These are phyloP conservation scores for Candida krabiensis DNA, from an alignment of 805 yeast species.

Conservation along the genomic window DNA sequence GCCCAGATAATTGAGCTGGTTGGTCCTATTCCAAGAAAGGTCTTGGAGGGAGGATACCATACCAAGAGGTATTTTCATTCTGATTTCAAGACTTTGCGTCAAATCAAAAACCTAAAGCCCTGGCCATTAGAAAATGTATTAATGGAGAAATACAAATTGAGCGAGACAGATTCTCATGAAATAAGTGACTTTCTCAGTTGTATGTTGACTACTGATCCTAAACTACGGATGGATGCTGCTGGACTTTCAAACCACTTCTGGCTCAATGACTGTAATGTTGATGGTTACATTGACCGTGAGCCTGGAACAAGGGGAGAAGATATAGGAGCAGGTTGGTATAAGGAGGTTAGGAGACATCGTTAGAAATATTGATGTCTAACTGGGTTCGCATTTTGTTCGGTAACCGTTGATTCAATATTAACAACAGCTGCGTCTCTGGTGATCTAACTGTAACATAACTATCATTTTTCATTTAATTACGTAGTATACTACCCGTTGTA, in stretches of 20 bases:
- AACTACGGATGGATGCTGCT: slow-evolving; percentile 89
- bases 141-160: slow-evolving; percentile 79
- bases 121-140: slow-evolving; percentile 87
- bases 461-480: too few relatives aligned
- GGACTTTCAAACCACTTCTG: slow-evolving; percentile 89
- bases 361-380: background rate
- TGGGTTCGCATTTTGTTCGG: background rate
- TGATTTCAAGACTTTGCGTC: slow-evolving; percentile 50
- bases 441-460: too few relatives aligned
- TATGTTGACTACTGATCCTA: slow-evolving; percentile 80
- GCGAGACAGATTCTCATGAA: slow-evolving; percentile 65
- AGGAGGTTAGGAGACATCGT: slow-evolving; percentile 46
- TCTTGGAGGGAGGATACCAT: slow-evolving; percentile 62
- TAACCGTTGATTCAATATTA: too few relatives aligned
- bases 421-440: too few relatives aligned
- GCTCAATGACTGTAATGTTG: slow-evolving; percentile 74
- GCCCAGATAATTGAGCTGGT: slow-evolving; percentile 84
- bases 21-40: slow-evolving; percentile 49
- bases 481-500: too few relatives aligned
- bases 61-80: slow-evolving; percentile 39
- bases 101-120: slow-evolving; percentile 78
- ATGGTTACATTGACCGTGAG: slow-evolving; percentile 76
- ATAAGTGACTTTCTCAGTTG: slow-evolving; percentile 79
- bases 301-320: slow-evolving; percentile 82
- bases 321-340: slow-evolving; percentile 83